Base-by-base conservation (phyloP, 164 flowering plant genomes). In the Platanus orientalis region DNA sequence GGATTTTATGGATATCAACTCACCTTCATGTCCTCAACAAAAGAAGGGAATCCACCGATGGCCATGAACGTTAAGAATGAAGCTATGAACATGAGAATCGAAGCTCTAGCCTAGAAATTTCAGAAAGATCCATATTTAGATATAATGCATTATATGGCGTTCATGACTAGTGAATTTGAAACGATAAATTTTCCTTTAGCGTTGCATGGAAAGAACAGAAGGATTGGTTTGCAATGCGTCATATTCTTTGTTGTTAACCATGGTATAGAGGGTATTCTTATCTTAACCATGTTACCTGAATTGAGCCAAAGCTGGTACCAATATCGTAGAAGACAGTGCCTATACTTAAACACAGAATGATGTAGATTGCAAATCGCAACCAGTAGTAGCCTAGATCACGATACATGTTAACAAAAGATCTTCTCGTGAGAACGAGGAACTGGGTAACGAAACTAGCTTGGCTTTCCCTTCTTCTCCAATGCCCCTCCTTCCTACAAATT, bases 311-410 rank as follows among this genome's bases (percentile, higher is more conserved):
- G 36, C 55, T 24, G 21, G 10, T 47, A 12, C 87, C 92, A 32
- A 84, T 39, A 32, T 79, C 51, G 49, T 62, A 75, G 58, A 63
- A 89, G 28, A 86, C 56, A 32, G 78, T 84, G 2, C 96, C 90
- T 3, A 76, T 45, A 56, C 80, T 71, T 29, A 81, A 29, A 25
- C 62, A 70, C 3, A 83, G 28, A 1, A 66, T 68, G 29, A 79
- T 58, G 48, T 79, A 75, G 26, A 79, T 66, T 25, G 57, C 76
- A 21, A 79, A 56, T 17, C 83, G 79, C 44, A 86, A n/a, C 92
- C 96, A 86, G 62, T 77, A 84, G 67, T 86, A 89, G 13, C 94
- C 90, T 2, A 75, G 49, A 51, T 85, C 94, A 21, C 89, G 81
- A 20, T 61, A 67, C 86, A 84, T 88, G 69, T 88, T 85, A 17